Evolutionary conservation across 2,329 filamentous ascomycete species (phyloP), one percentile per base, ranked within the genome.

Genomic region (Amauroascus verrucosus): DNA sequence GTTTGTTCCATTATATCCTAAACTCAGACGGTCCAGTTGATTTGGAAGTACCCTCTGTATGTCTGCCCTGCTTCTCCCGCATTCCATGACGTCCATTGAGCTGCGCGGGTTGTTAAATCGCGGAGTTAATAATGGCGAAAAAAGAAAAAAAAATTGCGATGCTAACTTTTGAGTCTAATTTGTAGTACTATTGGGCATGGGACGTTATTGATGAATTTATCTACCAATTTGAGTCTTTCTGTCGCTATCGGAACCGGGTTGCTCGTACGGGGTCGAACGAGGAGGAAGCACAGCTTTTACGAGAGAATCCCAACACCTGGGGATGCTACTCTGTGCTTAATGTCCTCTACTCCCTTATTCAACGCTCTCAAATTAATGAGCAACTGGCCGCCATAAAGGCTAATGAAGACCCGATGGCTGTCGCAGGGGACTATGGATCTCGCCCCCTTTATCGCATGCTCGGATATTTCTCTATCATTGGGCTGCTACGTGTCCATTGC

Each of bases 161-260:
- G 6, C 55, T 56, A 14, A 38, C 5, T n/a, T n/a, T 56, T 56
- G n/a, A 38, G 18, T 13, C 11, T 35, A 6, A 37, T 37, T 37
- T n/a, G 4, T 70, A 97, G 88, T 94, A 95, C 76, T 96, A 91
- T 77, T 98, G 93, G 93, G 93, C 93, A 40, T 98, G 93, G 93
- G 93, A 98, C 72, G 91, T 97, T 62, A 96, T 98, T 74, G 93
- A 98, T 72, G 93, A 98, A 74, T 98, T 98, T 77, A 97, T 98
- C 75, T 98, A 98, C 78, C 93, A 98, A 73, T 98, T 98, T 80
- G 96, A 98, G 79, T 94, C 90, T 56, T 98, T 98, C 79, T 97
- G 89, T 71, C 88, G 89, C 59, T 96, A 96, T 80, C 84, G 93
- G 67, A 89, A 94, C 72, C 85, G 89, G 61, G 83, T 95, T 62